These are phyloP conservation scores for Cephaloascus albidus DNA, from an alignment of 805 yeast genomes.

Conservation along the genomic window DNA sequence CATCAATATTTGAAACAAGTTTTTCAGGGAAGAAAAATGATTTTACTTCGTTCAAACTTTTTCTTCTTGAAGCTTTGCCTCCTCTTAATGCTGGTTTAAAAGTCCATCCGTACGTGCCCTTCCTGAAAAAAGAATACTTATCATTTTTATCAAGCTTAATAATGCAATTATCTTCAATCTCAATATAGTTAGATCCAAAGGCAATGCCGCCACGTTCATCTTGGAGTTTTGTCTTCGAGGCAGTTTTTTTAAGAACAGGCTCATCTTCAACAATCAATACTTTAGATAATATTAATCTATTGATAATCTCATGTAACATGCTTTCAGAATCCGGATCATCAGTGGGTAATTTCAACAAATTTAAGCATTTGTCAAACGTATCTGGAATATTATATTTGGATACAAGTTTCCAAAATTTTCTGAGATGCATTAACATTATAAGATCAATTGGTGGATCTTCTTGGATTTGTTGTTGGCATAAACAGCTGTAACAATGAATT, in stretches of 20 bases:
- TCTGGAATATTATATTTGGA: constrained; percentile 10
- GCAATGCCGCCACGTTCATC: too few species aligned
- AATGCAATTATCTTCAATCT: constrained; percentile 12
- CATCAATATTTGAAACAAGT: too few species aligned
- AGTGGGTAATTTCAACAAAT: constrained; percentile 7
- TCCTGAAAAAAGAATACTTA: constrained; percentile 6
- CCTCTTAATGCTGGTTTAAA: not conserved
- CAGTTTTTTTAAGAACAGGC: constrained; percentile 2
- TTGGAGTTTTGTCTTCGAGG: constrained; percentile 1
- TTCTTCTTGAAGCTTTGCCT: too few species aligned
- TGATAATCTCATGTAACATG: constrained; percentile 4
- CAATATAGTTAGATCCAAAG: constrained; percentile 8
- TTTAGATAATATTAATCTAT: constrained; percentile 5
- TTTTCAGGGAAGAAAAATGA: not conserved
- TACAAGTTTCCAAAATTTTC: constrained; percentile 21
- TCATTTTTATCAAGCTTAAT: constrained; percentile 1
- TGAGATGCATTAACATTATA: constrained; percentile 18
- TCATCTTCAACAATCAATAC: constrained; percentile 4
- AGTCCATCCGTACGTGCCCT: not conserved
- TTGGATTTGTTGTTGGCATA: too few species aligned
- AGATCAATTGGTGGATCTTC: constrained; percentile 11
- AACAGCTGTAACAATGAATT: constrained; percentile 8
- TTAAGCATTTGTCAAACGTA: constrained; percentile 6
- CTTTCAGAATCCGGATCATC: constrained; percentile 1
- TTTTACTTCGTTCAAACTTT: too few species aligned